Evolutionary conservation across 2,329 filamentous ascomycete species (phyloP).

Genomic region (Pseudopyricularia cyperi): DNA sequence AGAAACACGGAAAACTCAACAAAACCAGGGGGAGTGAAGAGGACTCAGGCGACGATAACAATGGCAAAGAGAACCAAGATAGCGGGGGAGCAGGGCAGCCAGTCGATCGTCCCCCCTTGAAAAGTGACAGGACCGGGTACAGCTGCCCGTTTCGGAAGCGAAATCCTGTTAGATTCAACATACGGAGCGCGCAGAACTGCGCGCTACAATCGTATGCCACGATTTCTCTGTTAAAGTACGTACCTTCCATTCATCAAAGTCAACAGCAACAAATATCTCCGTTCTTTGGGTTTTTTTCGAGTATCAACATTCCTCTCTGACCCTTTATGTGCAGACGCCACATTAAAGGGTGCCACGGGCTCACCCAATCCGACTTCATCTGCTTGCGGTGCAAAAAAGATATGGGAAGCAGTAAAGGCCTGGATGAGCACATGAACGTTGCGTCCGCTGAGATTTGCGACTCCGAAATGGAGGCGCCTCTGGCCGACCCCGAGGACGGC

Average conservation of each 20-base stretch:
- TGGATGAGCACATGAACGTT: neutral
- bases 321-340: neutral
- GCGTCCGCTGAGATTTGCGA: neutral
- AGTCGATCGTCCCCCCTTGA: neutral
- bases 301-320: neutral
- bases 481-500: conserved; percentile 1
- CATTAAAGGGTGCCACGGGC: neutral
- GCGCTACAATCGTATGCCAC: neutral
- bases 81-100: neutral
- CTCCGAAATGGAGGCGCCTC: neutral
- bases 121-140: neutral
- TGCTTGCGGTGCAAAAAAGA: neutral
- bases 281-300: neutral
- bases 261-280: too few relatives aligned
- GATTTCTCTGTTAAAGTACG: neutral
- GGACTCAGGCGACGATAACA: neutral
- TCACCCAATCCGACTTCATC: too few relatives aligned
- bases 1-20: neutral
- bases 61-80: neutral
- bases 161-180: conserved; percentile 2
- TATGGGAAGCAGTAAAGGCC: neutral
- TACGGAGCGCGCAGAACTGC: neutral
- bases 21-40: neutral
- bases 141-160: conserved; percentile 3
- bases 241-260: neutral